Evolutionary conservation across 2,329 filamentous ascomycete species (phyloP).

Genomic region (Elsinoe fawcettii): DNA sequence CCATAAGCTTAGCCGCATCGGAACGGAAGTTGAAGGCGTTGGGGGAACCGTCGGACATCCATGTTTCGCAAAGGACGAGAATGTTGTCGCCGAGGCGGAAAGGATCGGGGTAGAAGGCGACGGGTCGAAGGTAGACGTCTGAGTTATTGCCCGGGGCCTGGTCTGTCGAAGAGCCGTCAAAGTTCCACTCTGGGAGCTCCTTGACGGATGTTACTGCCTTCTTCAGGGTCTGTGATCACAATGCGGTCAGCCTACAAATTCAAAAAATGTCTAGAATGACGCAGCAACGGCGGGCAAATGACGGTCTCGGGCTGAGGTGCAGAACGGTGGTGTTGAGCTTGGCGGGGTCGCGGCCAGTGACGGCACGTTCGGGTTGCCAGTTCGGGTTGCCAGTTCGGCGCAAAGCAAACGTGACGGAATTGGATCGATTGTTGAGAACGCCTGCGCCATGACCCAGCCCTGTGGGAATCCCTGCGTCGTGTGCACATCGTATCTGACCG

Average conservation of each 20-base stretch:
- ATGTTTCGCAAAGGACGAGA: constrained; percentile 89
- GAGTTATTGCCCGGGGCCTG: constrained; percentile 94
- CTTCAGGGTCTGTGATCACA: constrained; percentile 50
- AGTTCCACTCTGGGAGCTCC: constrained; percentile 72
- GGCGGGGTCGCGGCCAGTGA: constrained; percentile 6
- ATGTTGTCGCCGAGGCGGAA: constrained; percentile 88
- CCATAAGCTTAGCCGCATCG: constrained; percentile 83
- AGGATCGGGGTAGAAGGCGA: constrained; percentile 82
- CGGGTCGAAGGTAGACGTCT: constrained; percentile 90
- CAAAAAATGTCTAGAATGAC: constrained; percentile 7
- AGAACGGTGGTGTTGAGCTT: constrained; percentile 12
- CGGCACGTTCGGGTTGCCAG: constrained; percentile 4
- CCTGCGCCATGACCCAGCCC: constrained; percentile 3
- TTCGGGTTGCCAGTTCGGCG: constrained; percentile 13
- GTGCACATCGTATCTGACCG: constrained; percentile 6
- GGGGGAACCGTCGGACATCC: constrained; percentile 85
- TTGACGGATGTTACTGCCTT: constrained; percentile 51
- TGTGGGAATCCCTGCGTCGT: constrained; percentile 6
- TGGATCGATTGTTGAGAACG: constrained; percentile 11
- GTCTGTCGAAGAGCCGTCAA: constrained; percentile 81
- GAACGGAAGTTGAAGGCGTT: constrained; percentile 99
- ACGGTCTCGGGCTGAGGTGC: not conserved
- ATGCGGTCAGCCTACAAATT: constrained; percentile 4
- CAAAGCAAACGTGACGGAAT: constrained; percentile 12
- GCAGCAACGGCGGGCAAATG: not conserved